Base-by-base conservation (phyloP, 2,329 filamentous ascomycete species). In the Ascochyta pisi region DNA sequence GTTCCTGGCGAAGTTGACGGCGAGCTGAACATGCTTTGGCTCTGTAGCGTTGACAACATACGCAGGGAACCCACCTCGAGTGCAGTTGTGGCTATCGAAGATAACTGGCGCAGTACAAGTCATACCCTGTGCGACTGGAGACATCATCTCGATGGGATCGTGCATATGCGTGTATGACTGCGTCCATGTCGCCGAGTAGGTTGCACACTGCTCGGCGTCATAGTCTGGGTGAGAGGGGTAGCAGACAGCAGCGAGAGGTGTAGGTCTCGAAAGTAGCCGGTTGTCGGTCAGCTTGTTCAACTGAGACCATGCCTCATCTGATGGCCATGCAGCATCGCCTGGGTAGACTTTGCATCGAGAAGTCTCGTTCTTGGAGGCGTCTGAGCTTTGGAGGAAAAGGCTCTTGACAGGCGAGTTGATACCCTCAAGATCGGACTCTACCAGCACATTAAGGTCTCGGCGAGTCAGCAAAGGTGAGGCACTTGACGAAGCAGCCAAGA, bases 321-420 rank as follows among this genome's bases (percentile, higher is more conserved):
- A 78, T 0, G 84, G 84, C 84, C 83, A 86, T 42, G 67, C 66
- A 7, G 67, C 23, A 13, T 78, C 77, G 19, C 75, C 77, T 1
- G 81, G 82, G 41, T 78, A 80, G 2, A 80, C 74, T 67, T 83
- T 84, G 71, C 82, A 84, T 57, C 67, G 54, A 10, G 67, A 67
- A 9, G 62, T 61, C 22, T 54, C 57, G 26, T 57, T 60, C n/a
- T 48, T 58, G 19, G 63, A 53, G 3, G 57, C 34, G 15, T 50
- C 46, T 19, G 59, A 58, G 22, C 46, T 54, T 3, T 67, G 60
- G 10, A 58, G 48, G 19, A 73, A 71, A 4, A 73, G 62, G 4
- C 54, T 47, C 41, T 57, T 64, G 42, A 73, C 39, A 2, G 58
- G 45, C 22, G 63, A 49, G 29, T 55, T 27, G 24, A 71, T 55